Base-by-base conservation (phyloP, 2,329 filamentous ascomycete genomes). In the Diaporthe aspalathi region DNA sequence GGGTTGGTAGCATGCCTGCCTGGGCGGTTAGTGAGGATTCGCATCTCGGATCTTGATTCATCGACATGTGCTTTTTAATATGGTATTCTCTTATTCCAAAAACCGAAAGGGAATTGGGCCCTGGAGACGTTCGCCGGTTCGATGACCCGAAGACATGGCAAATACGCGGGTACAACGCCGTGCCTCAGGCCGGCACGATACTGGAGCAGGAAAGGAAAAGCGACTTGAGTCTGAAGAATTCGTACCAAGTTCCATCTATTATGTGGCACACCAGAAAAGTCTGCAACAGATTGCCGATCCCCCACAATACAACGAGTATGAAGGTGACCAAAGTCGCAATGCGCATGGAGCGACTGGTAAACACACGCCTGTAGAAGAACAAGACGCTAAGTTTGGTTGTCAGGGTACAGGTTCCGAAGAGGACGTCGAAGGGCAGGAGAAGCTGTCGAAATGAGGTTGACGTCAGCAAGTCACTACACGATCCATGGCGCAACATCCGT, bases 351-450 rank as follows among this genome's bases (percentile, higher is more conserved):
- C 74, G 68, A 63, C 79, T 79, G n/a, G 78, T 78, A 60, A 83
- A 82, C 8, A 85, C 77, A n/a, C 82, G 80, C n/a, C 81, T 77
- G 71, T 84, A 84, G 74, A 84, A 84, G 49, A 79, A 76, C 50
- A 84, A 70, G 40, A 84, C 81, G 60, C 80, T 83, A 40, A 83
- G 75, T 70, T 84, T 84, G 68, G 81, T 78, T 29, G 80, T 81
- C 65, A 78, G 74, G 57, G 82, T 78, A 16, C 77, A 77, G 17
- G 78, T 73, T 5, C 80, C 75, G 74, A 81, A 84, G 57, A 81
- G 75, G 53, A 83, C 74, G 68, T 82, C 79, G 74, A 81, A 83
- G 9, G 78, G 76, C 38, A 83, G 76, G 71, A 82, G 80, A 62
- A 82, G 76, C 75, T 81, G 78, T 47, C n/a, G n/a, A n/a, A n/a